Base-by-base conservation (phyloP, 2,329 filamentous ascomycete genomes). In the Penicillium sp. region DNA sequence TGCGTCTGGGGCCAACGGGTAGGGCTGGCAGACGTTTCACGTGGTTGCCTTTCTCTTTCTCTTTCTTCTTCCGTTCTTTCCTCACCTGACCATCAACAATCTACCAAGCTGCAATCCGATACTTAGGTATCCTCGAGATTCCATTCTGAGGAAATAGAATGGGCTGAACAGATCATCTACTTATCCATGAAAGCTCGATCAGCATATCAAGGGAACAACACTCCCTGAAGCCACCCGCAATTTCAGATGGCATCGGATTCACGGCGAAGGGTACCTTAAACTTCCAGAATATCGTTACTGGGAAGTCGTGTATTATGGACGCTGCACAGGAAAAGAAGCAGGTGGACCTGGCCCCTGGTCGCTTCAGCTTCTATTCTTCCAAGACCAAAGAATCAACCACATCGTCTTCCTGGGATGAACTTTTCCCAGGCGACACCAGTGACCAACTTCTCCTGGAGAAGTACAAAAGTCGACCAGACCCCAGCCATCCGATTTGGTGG, bases 301-400 rank as follows among this genome's bases (percentile, higher is more conserved):
- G 5, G 24, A 6, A 14, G 6, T n/a, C 18, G 5, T 24, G 5
- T 10, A 48, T 42, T 34, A 58, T 58, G 56, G 47, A 45, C 7
- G n/a, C 16, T 11, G 6, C 21, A 29, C 38, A 43, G 32, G 56
- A 49, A 47, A 50, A 59, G 36, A n/a, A 44, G 18, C 7, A n/a
- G 18, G 9, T 18, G 2, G 44, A 79, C 59, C 67, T 73, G 21
- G 62, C 78, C 34, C 80, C 83, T 31, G 92, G 91, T 68, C 85
- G 92, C 1, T 97, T 95, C 79, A 94, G 91, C 63, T 96, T 96
- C 77, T 97, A 97, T 74, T 96, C 92, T 0, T 96, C 92, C 0
- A 89, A 92, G 49, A 88, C 90, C 73, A 91, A 96, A 66, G 14
- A 63, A 14, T 43, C 54, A 7, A 47, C 32, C 31, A 40, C 50